Evolutionary conservation across 139 green algal species (phyloP).

Genomic region (Picochlorum sp.): DNA sequence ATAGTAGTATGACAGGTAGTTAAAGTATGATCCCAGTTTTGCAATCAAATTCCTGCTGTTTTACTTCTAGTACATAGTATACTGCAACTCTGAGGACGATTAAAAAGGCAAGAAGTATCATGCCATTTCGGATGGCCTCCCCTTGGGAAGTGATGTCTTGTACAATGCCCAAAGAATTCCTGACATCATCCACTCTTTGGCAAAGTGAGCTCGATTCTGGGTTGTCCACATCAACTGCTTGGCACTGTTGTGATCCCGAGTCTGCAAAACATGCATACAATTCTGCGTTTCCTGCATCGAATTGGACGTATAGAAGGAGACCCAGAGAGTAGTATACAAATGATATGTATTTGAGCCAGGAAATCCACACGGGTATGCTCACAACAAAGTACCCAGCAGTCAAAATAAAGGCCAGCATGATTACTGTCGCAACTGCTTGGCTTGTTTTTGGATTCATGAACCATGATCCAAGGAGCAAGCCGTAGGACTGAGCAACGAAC

Average conservation of each 20-base stretch:
- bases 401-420: slow-evolving; percentile 48
- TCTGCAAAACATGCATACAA: slow-evolving; percentile 18
- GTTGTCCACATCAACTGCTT: background rate
- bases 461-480: slow-evolving; percentile 61
- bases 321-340: slow-evolving; percentile 47
- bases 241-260: slow-evolving; percentile 7
- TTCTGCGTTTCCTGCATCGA: slow-evolving; percentile 12
- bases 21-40: slow-evolving; percentile 1
- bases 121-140: slow-evolving; percentile 17
- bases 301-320: slow-evolving; percentile 21
- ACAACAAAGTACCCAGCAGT: slow-evolving; percentile 41
- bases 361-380: slow-evolving; percentile 41
- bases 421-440: slow-evolving; percentile 52
- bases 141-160: slow-evolving; percentile 19
- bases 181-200: slow-evolving; percentile 11
- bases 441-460: slow-evolving; percentile 55
- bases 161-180: slow-evolving; percentile 8
- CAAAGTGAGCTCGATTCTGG: slow-evolving; percentile 13
- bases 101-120: slow-evolving; percentile 27
- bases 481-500: slow-evolving; percentile 50
- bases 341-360: slow-evolving; percentile 47
- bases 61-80: slow-evolving; percentile 27
- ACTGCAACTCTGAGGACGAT: slow-evolving; percentile 13
- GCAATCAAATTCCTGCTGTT: slow-evolving; percentile 4
- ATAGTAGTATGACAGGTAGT: background rate